These are phyloP conservation scores for Ceratocystis ficicola DNA, from an alignment of 2,329 filamentous ascomycete species.

Conservation along the genomic window DNA sequence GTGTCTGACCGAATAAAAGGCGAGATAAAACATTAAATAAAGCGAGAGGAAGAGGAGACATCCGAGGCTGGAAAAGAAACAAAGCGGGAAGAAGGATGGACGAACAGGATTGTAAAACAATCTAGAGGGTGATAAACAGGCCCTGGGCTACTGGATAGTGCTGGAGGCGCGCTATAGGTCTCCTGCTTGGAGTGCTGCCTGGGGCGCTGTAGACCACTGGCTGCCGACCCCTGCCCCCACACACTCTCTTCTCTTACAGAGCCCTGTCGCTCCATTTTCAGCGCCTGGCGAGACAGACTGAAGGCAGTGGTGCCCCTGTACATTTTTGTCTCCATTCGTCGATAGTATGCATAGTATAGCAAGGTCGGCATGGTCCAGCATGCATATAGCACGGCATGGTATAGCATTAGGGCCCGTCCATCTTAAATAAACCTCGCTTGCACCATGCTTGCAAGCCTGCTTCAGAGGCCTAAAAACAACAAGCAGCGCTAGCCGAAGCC, in stretches of 20 bases:
- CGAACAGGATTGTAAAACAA: slow-evolving; percentile 5
- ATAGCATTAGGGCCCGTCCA: too few species aligned
- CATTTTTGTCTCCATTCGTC: too few species aligned
- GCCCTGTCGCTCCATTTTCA: neutral
- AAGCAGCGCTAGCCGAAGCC: too few species aligned
- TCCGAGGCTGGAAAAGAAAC: slow-evolving; percentile 8
- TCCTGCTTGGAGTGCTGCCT: neutral
- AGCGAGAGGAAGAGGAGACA: neutral
- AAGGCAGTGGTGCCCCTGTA: too few species aligned
- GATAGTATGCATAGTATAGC: too few species aligned
- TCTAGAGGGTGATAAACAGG: neutral
- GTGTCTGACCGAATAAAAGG: too few species aligned
- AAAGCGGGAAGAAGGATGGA: slow-evolving; percentile 5
- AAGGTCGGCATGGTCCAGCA: too few species aligned
- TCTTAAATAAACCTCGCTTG: too few species aligned
- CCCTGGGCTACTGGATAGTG: neutral
- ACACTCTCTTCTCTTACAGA: neutral
- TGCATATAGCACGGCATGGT: too few species aligned
- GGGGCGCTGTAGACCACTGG: neutral
- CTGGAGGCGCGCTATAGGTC: neutral
- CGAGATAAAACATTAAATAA: neutral
- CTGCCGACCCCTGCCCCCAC: neutral
- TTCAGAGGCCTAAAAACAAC: too few species aligned
- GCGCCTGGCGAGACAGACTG: neutral
- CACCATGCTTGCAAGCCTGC: too few species aligned